Base-by-base conservation (phyloP, 2,329 filamentous ascomycete genomes). In the Aspergillus proliferans region DNA sequence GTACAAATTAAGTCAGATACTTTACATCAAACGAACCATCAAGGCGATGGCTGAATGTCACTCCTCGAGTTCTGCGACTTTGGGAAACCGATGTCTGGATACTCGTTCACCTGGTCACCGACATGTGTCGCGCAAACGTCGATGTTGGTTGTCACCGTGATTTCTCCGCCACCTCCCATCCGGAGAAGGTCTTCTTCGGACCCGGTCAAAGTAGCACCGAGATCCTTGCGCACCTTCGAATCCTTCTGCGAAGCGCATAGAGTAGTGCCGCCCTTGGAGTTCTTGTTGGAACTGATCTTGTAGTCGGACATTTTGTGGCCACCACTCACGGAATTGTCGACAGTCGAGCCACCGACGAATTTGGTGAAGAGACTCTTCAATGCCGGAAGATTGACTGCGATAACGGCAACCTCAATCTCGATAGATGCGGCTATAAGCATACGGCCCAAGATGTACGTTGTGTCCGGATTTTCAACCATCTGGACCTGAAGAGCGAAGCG, bases 341-440 rank as follows among this genome's bases (percentile, higher is more conserved):
- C 15, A 12, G 38, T 12, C 15, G 38, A 19, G 38, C 38, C 18
- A 21, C 38, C 38, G 6, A 40, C 18, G 6, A 28, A 43, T 7
- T 28, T 26, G 22, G 22, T 43, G 22, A 43, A 43, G 21, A 43
- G 22, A 6, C 24, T n/a, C 41, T 43, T 43, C 6, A 43, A 28
- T n/a, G 41, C 41, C 21, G 41, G 41, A 9, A 43, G 41, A 7
- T 43, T 43, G 22, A 43, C 41, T n/a, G 41, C 41, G 22, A 43
- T 22, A 10, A 26, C 24, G 1, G 41, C 41, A 4, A 26, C 15
- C 12, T 43, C 22, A n/a, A 43, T 43, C 12, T 43, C 41, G 24
- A 43, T 43, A 28, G 24, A n/a, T 8, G 41, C 24, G 14, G 24
- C 41, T 7, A 43, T 28, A 15, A 43, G 8, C 41, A 43, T 43